These are phyloP conservation scores for Salinomyces thailandicus DNA, from an alignment of 2,329 filamentous ascomycete genomes.

Conservation along the genomic window DNA sequence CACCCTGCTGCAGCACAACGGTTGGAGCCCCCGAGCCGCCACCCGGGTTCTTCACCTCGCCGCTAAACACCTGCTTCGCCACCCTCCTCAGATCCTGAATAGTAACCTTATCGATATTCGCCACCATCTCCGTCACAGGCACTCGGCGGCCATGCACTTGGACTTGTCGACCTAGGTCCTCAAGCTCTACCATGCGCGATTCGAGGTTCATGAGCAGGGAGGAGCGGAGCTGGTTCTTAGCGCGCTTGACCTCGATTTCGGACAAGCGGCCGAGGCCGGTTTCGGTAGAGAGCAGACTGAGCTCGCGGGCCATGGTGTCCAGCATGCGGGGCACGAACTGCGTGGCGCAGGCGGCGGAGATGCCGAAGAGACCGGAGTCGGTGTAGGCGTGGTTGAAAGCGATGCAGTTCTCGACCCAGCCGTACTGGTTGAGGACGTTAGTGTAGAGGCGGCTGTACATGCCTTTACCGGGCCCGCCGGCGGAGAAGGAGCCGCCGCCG, in stretches of 20 bases:
- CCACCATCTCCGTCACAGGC: slow-evolving; percentile 86
- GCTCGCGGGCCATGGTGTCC: slow-evolving; percentile 87
- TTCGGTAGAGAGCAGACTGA: slow-evolving; percentile 66
- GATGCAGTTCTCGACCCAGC: slow-evolving; percentile 92
- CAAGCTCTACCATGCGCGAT: slow-evolving; percentile 91
- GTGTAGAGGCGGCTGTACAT: slow-evolving; percentile 99
- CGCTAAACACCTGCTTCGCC: slow-evolving; percentile 66
- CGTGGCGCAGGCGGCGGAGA: slow-evolving; percentile 75
- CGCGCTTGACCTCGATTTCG: slow-evolving; percentile 69
- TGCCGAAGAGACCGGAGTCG: slow-evolving; percentile 90
- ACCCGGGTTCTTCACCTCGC: slow-evolving; percentile 63
- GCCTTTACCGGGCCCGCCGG: slow-evolving; percentile 91
- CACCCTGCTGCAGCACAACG: slow-evolving; percentile 86
- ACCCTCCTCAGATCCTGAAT: slow-evolving; percentile 73
- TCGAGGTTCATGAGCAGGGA: slow-evolving; percentile 95
- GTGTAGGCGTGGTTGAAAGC: slow-evolving; percentile 98
- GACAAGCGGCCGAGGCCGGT: slow-evolving; percentile 63
- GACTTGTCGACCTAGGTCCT: slow-evolving; percentile 88
- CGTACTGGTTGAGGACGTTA: slow-evolving; percentile 93
- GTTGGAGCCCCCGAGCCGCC: slow-evolving; percentile 79
- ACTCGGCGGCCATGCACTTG: slow-evolving; percentile 94
- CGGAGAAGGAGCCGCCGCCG: slow-evolving; percentile 91
- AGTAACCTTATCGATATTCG: slow-evolving; percentile 70
- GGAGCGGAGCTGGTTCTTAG: slow-evolving; percentile 91
- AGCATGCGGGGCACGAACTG: slow-evolving; percentile 72